Evolutionary conservation across 2,329 filamentous ascomycete genomes (phyloP), one percentile per base, ranked within the genome.

Genomic region (Trichoderma sp.): DNA sequence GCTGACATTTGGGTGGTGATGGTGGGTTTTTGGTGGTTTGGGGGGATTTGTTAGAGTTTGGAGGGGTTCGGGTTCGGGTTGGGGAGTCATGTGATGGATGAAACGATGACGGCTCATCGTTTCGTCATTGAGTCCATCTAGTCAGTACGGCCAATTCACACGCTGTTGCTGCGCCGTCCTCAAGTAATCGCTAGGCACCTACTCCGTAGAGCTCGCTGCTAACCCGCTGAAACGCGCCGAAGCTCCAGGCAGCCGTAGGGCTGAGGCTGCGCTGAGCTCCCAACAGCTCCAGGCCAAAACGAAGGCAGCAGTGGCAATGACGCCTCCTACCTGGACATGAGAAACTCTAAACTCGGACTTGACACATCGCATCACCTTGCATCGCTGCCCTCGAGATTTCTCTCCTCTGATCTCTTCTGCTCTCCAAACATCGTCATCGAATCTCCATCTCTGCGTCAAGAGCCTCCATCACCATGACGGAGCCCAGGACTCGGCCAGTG

Each of bases 271-370:
- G 29, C 29, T 29, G 29, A 48, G 42, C 52, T 22, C 19, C 29
- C 52, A n/a, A n/a, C n/a, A n/a, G n/a, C n/a, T n/a, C 52, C 48
- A 15, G 22, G 2, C 52, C 4, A 15, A 56, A 50, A n/a, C n/a
- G n/a, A 57, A 58, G 61, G 61, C 61, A 65, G 61, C 59, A 53
- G 50, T 45, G 52, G 29, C 61, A 57, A 65, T 65, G 61, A 65
- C 61, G 61, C 59, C 19, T 53, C 42, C 42, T 22, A 48, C n/a
- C n/a, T 22, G 29, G 42, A n/a, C n/a, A n/a, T n/a, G n/a, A n/a
- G n/a, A n/a, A 48, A 48, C 42, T 22, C 19, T 35, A 3, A 48
- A n/a, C n/a, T n/a, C n/a, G n/a, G n/a, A n/a, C n/a, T n/a, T n/a
- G n/a, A n/a, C n/a, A n/a, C n/a, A n/a, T n/a, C n/a, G n/a, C n/a